These are phyloP conservation scores for Capsicum chinense DNA, from an alignment of 257 asterid species.

Conservation along the genomic window DNA sequence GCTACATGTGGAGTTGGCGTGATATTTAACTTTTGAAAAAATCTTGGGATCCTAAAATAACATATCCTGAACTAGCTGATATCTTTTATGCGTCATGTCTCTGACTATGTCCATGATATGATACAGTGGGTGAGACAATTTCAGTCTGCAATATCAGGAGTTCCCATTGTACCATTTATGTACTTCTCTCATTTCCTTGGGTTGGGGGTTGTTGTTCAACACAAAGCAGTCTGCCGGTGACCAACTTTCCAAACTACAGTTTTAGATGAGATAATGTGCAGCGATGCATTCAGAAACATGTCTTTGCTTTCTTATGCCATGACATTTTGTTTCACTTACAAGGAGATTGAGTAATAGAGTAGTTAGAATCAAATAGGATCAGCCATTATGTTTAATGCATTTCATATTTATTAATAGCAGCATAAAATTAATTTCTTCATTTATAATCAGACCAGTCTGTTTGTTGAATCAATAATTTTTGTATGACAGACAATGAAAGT, in stretches of 20 bases:
- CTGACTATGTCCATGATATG: not conserved
- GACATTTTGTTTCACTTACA: not conserved
- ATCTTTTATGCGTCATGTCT: not conserved
- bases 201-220: not conserved
- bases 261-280: not conserved
- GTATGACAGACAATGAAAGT: slow-evolving; percentile 4
- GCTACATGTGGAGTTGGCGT: not conserved
- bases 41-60: not conserved
- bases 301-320: not conserved
- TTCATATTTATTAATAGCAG: not conserved
- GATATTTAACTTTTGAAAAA: not conserved
- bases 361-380: not conserved
- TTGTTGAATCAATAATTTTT: slow-evolving; percentile 12
- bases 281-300: not conserved
- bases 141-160: slow-evolving; percentile 8
- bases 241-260: not conserved
- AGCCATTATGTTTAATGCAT: not conserved
- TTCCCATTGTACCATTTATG: not conserved
- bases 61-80: not conserved
- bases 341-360: not conserved
- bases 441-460: not conserved
- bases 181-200: slow-evolving; percentile 10
- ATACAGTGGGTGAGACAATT: not conserved
- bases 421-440: not conserved
- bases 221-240: not conserved